Percentiles rank a stretch among this genome's conserved stretches.
phyloP scores from a whole-genome alignment of 2,329 filamentous ascomycete species.

The Ramularia collo-cygni region DNA sequence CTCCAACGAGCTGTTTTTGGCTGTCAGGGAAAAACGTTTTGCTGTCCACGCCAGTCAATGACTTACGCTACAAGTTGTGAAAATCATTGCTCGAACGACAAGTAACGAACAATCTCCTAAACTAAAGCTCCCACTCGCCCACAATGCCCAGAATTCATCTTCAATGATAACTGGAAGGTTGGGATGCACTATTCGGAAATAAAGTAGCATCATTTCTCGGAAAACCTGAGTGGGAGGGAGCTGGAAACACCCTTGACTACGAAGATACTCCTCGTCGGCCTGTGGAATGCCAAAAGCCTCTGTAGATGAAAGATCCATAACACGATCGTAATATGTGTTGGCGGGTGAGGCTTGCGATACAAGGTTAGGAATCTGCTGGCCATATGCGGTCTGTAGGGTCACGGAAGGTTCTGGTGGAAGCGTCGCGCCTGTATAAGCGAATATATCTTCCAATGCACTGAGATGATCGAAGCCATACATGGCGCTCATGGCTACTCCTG shows the following conservation, averaged over 20 bases:
- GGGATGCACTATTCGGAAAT: slow-evolving; percentile 17
- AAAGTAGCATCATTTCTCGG: slow-evolving; percentile 12
- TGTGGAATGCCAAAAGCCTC: slow-evolving; percentile 17
- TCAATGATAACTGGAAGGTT: slow-evolving; percentile 15
- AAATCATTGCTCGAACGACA: slow-evolving; percentile 14
- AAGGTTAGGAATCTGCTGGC: slow-evolving; percentile 5
- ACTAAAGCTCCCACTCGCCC: slow-evolving; percentile 11
- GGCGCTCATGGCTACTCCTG: slow-evolving; percentile 13
- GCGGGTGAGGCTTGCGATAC: slow-evolving; percentile 4
- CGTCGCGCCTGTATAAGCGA: slow-evolving; percentile 16
- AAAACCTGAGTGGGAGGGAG: slow-evolving; percentile 11
- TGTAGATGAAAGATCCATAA: slow-evolving; percentile 9
- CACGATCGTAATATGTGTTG: slow-evolving; percentile 3
- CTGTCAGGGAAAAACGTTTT: slow-evolving; percentile 5
- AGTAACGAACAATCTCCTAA: slow-evolving; percentile 10
- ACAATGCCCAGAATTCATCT: slow-evolving; percentile 15
- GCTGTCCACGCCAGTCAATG: neutral
- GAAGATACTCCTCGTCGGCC: slow-evolving; percentile 15
- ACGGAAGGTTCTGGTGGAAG: slow-evolving; percentile 9
- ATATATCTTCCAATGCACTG: slow-evolving; percentile 18
- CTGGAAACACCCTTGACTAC: slow-evolving; percentile 15
- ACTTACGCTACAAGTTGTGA: slow-evolving; percentile 14
- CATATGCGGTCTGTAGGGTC: slow-evolving; percentile 7
- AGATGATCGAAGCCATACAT: slow-evolving; percentile 19
- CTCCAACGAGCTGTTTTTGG: slow-evolving; percentile 11